A percentile compares a stretch with the other conserved stretches of the same genome.
phyloP scores from a whole-genome alignment of 371 early-diverging fungal species.

The Amoeboradix gromovi region DNA sequence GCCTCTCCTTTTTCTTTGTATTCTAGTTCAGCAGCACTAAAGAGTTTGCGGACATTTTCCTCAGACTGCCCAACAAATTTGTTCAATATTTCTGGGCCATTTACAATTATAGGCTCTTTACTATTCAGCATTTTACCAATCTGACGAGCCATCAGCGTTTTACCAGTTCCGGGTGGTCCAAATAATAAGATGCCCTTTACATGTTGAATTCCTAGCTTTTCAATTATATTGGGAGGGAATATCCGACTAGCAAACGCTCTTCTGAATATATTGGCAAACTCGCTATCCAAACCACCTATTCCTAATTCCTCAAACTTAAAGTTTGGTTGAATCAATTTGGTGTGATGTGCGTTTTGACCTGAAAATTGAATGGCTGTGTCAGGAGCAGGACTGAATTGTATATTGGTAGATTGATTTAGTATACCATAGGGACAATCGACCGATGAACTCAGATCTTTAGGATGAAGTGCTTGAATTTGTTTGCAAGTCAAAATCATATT shows the following conservation, averaged over 20 bases:
- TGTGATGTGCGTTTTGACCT: background rate
- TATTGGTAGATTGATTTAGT: background rate
- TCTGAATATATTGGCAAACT: conserved; percentile 90
- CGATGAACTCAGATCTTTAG: background rate
- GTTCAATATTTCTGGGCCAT: conserved; percentile 93
- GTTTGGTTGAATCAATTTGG: conserved; percentile 45
- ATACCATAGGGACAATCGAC: background rate
- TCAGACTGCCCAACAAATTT: conserved; percentile 98
- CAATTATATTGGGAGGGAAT: conserved; percentile 80
- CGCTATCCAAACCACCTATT: conserved; percentile 94
- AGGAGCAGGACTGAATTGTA: background rate
- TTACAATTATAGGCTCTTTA: conserved; percentile 83
- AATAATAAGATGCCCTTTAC: conserved; percentile 52
- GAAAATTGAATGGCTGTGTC: background rate
- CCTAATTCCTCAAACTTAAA: conserved; percentile 97
- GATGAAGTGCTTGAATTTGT: background rate
- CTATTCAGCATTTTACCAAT: conserved; percentile 95
- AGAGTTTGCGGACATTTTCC: conserved; percentile 92
- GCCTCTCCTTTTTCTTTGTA: conserved; percentile 85
- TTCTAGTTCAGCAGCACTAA: conserved; percentile 79
- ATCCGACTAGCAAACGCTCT: conserved; percentile 97
- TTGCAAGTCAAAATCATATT: background rate
- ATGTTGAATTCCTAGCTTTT: conserved; percentile 88
- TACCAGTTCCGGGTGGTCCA: conserved; percentile 95
- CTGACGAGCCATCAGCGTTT: conserved; percentile 95